A percentile compares a stretch with the other conserved stretches of the same genome.
phyloP scores from a whole-genome alignment of 352 stramenopile genomes.

The Globisporangium radiosum region DNA sequence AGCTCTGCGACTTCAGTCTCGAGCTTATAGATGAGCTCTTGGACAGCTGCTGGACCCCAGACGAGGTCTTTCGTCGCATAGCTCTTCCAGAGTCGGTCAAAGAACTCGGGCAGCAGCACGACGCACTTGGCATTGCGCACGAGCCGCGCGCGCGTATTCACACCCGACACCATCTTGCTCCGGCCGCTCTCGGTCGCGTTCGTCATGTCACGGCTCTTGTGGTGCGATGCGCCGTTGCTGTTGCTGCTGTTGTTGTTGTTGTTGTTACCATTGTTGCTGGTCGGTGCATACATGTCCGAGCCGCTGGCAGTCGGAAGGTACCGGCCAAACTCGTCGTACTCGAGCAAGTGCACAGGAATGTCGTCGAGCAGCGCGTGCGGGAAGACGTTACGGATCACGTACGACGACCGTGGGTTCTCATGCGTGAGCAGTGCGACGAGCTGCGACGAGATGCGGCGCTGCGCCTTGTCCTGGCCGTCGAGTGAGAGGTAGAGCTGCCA shows the following conservation, averaged over 20 bases:
- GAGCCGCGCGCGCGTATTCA: constrained; percentile 70
- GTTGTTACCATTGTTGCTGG: constrained; percentile 25
- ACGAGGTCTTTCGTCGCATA: constrained; percentile 77
- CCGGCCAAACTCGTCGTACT: constrained; percentile 83
- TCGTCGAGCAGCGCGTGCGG: constrained; percentile 77
- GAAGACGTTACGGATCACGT: constrained; percentile 80
- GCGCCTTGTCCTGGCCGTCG: constrained; percentile 77
- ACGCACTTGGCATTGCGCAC: constrained; percentile 74
- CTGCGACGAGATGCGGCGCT: constrained; percentile 82
- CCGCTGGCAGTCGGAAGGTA: constrained; percentile 47
- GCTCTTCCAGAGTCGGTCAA: constrained; percentile 72
- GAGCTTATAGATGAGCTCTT: constrained; percentile 70
- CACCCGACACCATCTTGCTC: constrained; percentile 61
- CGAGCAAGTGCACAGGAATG: constrained; percentile 56
- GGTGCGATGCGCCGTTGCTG: constrained; percentile 24
- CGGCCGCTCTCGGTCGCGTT: constrained; percentile 66
- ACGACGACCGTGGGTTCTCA: constrained; percentile 79
- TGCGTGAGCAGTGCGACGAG: constrained; percentile 80
- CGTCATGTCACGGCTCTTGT: constrained; percentile 42
- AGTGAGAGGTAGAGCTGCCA: constrained; percentile 83
- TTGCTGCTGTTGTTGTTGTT: constrained; percentile 15
- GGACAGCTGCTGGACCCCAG: constrained; percentile 61
- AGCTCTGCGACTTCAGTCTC: constrained; percentile 65
- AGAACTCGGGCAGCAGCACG: constrained; percentile 82
- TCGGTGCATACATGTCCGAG: constrained; percentile 34